These are phyloP conservation scores for Berkeleyomyces rouxiae DNA, from an alignment of 2,329 filamentous ascomycete species.

Conservation along the genomic window DNA sequence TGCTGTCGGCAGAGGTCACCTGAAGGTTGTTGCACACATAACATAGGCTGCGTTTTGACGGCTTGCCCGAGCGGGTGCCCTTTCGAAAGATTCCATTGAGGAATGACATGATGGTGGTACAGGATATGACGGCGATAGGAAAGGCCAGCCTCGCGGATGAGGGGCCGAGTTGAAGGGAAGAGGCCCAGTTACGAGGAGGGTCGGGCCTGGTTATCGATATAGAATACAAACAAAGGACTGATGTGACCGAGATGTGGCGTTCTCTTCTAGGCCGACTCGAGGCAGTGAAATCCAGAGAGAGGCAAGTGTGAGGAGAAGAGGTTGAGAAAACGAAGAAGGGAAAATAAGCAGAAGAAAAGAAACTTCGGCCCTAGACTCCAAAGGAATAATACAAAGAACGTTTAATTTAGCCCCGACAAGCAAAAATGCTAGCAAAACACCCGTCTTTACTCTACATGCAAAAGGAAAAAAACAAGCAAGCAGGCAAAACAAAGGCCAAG, in stretches of 20 bases:
- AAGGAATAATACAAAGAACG: background rate
- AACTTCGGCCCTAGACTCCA: background rate
- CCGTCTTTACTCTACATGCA: background rate
- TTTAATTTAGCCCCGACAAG: background rate
- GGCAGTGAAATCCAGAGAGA: background rate
- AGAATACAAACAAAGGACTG: background rate
- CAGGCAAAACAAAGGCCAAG: background rate
- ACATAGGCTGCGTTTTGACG: constrained; percentile 7
- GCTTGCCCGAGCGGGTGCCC: background rate
- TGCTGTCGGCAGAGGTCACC: constrained; percentile 11
- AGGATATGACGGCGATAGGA: background rate
- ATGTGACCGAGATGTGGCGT: background rate
- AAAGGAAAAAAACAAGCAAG: background rate
- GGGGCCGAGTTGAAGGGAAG: background rate
- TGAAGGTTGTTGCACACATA: constrained; percentile 12
- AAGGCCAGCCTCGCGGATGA: background rate
- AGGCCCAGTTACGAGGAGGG: background rate
- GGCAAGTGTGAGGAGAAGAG: background rate
- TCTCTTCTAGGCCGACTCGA: background rate
- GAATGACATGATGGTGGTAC: constrained; percentile 5
- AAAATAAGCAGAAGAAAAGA: background rate
- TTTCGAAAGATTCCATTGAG: constrained; percentile 13
- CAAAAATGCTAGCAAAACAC: background rate
- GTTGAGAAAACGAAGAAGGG: background rate
- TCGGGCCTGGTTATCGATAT: background rate